phyloP scores from a whole-genome alignment of 331 rosid species.

The Quercus tomentella region DNA sequence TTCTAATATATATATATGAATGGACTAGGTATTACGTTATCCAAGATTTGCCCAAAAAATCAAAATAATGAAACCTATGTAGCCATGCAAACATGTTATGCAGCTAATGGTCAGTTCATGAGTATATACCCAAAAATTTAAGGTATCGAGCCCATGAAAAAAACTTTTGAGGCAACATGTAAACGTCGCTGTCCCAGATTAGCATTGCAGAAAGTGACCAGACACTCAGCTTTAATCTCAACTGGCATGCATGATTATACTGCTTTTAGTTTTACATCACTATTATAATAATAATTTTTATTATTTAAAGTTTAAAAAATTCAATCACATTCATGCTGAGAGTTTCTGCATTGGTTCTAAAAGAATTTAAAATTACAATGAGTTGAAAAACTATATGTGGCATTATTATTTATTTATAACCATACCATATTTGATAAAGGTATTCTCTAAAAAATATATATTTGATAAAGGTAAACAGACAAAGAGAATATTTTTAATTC shows the following conservation, averaged over 20 bases:
- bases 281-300: not conserved
- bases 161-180: not conserved
- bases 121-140: not conserved
- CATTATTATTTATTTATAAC: not conserved
- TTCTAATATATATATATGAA: too few relatives aligned
- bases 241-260: constrained; percentile 17
- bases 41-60: not conserved
- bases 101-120: constrained; percentile 23
- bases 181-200: constrained; percentile 10
- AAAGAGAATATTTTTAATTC: not conserved
- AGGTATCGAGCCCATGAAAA: constrained; percentile 50
- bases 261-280: not conserved
- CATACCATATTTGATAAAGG: not conserved
- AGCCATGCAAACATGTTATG: constrained; percentile 56
- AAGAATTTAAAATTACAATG: not conserved
- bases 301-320: not conserved
- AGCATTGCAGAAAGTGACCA: constrained; percentile 28
- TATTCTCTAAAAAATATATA: too few relatives aligned
- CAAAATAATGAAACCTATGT: constrained; percentile 25
- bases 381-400: not conserved
- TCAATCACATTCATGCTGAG: not conserved
- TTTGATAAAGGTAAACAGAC: not conserved
- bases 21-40: too few relatives aligned
- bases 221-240: constrained; percentile 19
- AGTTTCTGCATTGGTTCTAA: constrained; percentile 12